Conservation (phyloP, 139 green algal genomes). For the Eudorina sp. region DNA sequence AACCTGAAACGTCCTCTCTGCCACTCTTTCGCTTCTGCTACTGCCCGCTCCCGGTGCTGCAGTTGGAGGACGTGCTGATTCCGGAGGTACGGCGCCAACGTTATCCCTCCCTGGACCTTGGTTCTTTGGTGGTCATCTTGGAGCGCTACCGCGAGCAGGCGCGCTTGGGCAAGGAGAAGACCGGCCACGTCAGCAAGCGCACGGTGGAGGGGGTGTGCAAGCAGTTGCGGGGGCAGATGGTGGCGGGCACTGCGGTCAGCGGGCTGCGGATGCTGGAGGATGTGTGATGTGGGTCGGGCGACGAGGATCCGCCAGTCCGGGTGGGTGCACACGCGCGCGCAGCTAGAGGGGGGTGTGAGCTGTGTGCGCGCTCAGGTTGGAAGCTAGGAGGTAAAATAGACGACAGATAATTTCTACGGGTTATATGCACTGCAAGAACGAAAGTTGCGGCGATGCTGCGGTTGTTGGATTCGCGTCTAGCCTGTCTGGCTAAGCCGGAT, state of each 20-base stretch:
- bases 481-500: too few relatives aligned
- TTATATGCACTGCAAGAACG: too few relatives aligned
- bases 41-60: background rate
- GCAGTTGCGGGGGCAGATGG: conserved; percentile 64
- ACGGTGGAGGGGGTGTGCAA: conserved; percentile 65
- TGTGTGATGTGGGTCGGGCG: too few relatives aligned
- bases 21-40: background rate
- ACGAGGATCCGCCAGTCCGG: too few relatives aligned
- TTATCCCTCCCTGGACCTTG: conserved; percentile 52
- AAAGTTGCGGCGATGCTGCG: too few relatives aligned
- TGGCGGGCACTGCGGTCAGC: conserved; percentile 16
- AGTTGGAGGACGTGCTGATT: conserved; percentile 64
- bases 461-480: too few relatives aligned
- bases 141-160: conserved; percentile 54
- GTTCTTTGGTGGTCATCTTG: conserved; percentile 52
- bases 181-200: conserved; percentile 62
- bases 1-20: too few relatives aligned
- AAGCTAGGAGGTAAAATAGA: too few relatives aligned
- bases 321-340: too few relatives aligned
- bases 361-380: too few relatives aligned
- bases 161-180: conserved; percentile 57
- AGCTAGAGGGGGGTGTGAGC: too few relatives aligned
- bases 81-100: conserved; percentile 52
- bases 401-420: too few relatives aligned
- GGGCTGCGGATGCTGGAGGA: conserved; percentile 43